Evolutionary conservation across 495 filamentous ascomycete species (phyloP), one percentile per base, ranked within the genome.

Genomic region (Entonaema liquescens): DNA sequence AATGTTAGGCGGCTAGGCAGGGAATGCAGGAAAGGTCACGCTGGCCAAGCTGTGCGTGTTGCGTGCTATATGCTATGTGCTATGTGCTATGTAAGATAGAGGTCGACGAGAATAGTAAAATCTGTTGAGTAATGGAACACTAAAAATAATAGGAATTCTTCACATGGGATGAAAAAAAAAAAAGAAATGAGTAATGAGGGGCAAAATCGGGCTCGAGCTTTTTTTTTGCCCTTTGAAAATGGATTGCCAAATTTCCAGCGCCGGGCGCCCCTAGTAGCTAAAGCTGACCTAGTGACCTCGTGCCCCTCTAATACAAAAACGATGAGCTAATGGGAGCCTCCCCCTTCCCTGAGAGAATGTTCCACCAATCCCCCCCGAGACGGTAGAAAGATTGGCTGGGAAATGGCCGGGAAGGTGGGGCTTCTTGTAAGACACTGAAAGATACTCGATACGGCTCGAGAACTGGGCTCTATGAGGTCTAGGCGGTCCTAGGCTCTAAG

Each of bases 61-160:
- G 17, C 42, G 42, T 23, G 42, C 19, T 47, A 47, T 47, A 19
- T 21, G 35, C 67, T 61, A 54, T 71, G 58, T n/a, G n/a, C n/a
- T n/a, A n/a, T n/a, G 58, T 62, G n/a, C n/a, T n/a, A n/a, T n/a
- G n/a, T 71, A 71, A 71, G 68, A 66, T 62, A 55, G n/a, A 49
- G 35, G 26, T 58, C 44, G 66, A 59, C 25, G 59, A 62, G 44
- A 62, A 61, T 57, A 58, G 42, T 33, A 66, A 36, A 63, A 55
- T 50, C 29, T 36, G 29, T 40, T 28, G 44, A 57, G 57, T 44
- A 70, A 65, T 62, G 53, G 57, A 52, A 49, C 19, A 67, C 62
- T 23, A 35, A 19, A 26, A 11, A 13, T 12, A 42, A 54, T 56
- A 23, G 42, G 42, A 53, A 29, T 36, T 50, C 9, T 67, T 59